Evolutionary conservation across 108 stramenopile species (phyloP).

Genomic region (Discostella pseudostelligera): DNA sequence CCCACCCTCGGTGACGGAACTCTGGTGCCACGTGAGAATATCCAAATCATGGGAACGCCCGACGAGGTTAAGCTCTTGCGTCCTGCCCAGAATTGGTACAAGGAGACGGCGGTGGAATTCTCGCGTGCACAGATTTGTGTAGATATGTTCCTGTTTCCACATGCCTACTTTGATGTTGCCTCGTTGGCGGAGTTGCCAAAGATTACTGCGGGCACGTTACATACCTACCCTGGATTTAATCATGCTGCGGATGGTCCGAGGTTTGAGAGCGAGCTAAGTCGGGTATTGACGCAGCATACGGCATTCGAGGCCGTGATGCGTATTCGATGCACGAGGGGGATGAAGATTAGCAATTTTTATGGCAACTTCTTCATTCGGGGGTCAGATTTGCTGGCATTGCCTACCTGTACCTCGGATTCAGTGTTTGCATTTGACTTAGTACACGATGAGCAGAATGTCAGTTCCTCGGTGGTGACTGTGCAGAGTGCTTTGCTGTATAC

Average conservation of each 20-base stretch:
- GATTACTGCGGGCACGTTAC: slow-evolving; percentile 84
- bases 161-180: slow-evolving; percentile 93
- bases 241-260: slow-evolving; percentile 71
- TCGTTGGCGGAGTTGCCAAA: slow-evolving; percentile 84
- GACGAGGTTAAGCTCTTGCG: slow-evolving; percentile 90
- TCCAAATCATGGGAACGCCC: slow-evolving; percentile 89
- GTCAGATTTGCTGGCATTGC: slow-evolving; percentile 94
- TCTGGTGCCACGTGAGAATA: slow-evolving; percentile 89
- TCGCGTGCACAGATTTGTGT: slow-evolving; percentile 94
- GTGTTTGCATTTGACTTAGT: slow-evolving; percentile 92
- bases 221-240: slow-evolving; percentile 90
- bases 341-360: slow-evolving; percentile 93
- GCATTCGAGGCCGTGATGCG: slow-evolving; percentile 98
- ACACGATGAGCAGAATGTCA: slow-evolving; percentile 89
- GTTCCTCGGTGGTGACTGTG: slow-evolving; percentile 79
- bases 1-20: slow-evolving; percentile 93
- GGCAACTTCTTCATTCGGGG: slow-evolving; percentile 98
- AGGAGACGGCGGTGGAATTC: slow-evolving; percentile 95
- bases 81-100: slow-evolving; percentile 83
- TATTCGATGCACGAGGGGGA: slow-evolving; percentile 93
- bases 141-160: slow-evolving; percentile 91
- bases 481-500: slow-evolving; percentile 98
- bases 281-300: slow-evolving; percentile 79
- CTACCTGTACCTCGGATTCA: slow-evolving; percentile 92
- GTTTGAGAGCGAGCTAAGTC: slow-evolving; percentile 81